Evolutionary conservation across 768 basidiomycete species (phyloP), one percentile per base, ranked within the genome.

Genomic region (Lentinula boryana): DNA sequence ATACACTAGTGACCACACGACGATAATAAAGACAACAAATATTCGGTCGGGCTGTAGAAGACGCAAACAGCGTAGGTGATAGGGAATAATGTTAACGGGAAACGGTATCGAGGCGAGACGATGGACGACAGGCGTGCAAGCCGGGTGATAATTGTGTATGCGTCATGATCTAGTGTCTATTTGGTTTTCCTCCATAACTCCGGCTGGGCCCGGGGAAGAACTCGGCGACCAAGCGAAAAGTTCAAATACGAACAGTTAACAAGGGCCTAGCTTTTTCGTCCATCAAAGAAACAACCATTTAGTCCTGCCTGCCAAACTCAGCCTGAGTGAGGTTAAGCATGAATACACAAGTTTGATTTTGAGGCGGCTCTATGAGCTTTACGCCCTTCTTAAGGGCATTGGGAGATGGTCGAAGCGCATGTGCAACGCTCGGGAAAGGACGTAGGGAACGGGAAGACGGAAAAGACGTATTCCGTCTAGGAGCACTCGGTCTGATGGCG

Each of bases 241-340:
- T 27, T 27, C 27, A 3, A 9, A 31, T 12, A 13, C 49, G 6
- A 31, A 51, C 27, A 27, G 23, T 7, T 23, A 5, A 15, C 9
- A 52, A 33, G 23, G 10, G 18, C 13, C 6, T 16, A 16, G 16
- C 41, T 15, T n/a, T 43, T 43, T n/a, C 41, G 46, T 23, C 21
- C 16, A 8, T 23, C 27, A 31, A 50, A 53, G 21, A 40, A 13
- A 27, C 15, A 18, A 41, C 23, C 49, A 36, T 46, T 76, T 69
- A 82, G 64, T 82, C 81, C 72, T 86, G 86, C 67, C 89, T 78
- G 72, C 89, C 82, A 70, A 94, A 80, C 71, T 94, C 91, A 7
- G 84, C 90, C 70, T 91, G 91, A 0, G 91, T 92, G 60, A 94
- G 80, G 72, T 93, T 82, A 56, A 94, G 84, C 63, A 88, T 77